Evolutionary conservation across 2,329 filamentous ascomycete species (phyloP), one percentile per base, ranked within the genome.

Genomic region (Ophiostoma triangulosporum): DNA sequence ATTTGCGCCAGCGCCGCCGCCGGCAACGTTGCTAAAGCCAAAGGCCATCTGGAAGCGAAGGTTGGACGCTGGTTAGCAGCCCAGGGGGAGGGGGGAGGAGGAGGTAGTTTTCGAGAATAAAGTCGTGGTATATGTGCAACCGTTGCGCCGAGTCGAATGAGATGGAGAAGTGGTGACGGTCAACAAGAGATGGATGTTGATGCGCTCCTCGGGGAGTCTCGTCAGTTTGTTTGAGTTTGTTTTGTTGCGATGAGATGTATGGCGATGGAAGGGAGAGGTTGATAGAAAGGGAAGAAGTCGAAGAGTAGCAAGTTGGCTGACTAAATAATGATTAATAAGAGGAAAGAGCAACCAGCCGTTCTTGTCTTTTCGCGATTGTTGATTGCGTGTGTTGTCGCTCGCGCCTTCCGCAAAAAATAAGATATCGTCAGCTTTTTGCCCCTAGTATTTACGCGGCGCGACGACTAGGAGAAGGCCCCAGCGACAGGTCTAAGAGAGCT

Each of bases 11-110:
- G 70, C 66, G 64, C 66, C 66, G 60, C 69, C 71, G 51, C 66
- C 69, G 53, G 66, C 69, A 53, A 73, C 66, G 61, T 68, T 75
- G 57, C 67, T 70, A 65, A 83, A 83, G 65, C 75, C 73, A 67
- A 86, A 86, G 54, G 82, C 79, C 83, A 88, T 83, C 59, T 45
- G 50, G 4, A 52, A 22, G 17, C 52, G 55, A 49, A 38, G 32
- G 31, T 38, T 49, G 17, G 52, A 38, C 45, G 52, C 52, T 45
- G 52, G 55, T 35, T 32, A 52, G 50, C 31, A 3, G 48, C 52
- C 52, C 45, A 54, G 49, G 4, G 52, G 55, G 6, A 52, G 49
- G 36, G 32, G 27, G 2, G 52, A 50, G 31, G 49, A 54, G 27
- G 40, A 51, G 51, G 33, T 51, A 54, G 32, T 24, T 46, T n/a